Evolutionary conservation across 495 filamentous ascomycete genomes (phyloP).

Genomic region (Daldinia vernicosa): DNA sequence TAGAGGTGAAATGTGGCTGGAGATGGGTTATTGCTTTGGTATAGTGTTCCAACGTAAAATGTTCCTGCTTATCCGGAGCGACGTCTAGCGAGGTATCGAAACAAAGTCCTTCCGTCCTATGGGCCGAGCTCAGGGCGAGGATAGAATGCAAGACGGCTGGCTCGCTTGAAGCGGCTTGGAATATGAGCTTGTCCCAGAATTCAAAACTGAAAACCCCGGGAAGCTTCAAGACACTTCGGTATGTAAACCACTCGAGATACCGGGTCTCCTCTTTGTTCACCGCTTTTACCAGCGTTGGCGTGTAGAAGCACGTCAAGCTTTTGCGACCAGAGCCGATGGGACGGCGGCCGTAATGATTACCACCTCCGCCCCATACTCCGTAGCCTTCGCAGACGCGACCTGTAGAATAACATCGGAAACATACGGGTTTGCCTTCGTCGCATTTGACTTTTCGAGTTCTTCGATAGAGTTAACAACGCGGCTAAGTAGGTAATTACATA

Average conservation of each 20-base stretch:
- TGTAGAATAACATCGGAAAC: slow-evolving; percentile 62
- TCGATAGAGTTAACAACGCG: slow-evolving; percentile 8
- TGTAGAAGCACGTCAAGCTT: slow-evolving; percentile 4
- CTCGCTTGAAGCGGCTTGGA: slow-evolving; percentile 57
- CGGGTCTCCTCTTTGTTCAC: slow-evolving; percentile 38
- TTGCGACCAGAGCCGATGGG: slow-evolving; percentile 1
- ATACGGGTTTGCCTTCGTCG: slow-evolving; percentile 64
- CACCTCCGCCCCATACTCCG: slow-evolving; percentile 61
- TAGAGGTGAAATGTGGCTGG: slow-evolving; percentile 40
- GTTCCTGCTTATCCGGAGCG: slow-evolving; percentile 43
- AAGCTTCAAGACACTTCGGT: slow-evolving; percentile 53
- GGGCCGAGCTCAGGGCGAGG: slow-evolving; percentile 57
- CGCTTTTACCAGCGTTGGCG: slow-evolving; percentile 22
- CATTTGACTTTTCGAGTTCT: slow-evolving; percentile 65
- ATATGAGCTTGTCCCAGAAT: slow-evolving; percentile 60
- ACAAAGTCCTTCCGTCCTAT: slow-evolving; percentile 45
- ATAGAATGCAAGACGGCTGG: slow-evolving; percentile 62
- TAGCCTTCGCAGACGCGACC: slow-evolving; percentile 68
- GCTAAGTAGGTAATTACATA: too few relatives aligned
- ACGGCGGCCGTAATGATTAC: slow-evolving; percentile 44
- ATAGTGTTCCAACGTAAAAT: slow-evolving; percentile 56
- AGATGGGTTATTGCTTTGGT: slow-evolving; percentile 56
- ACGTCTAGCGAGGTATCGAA: not conserved
- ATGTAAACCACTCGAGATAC: slow-evolving; percentile 56
- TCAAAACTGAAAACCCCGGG: slow-evolving; percentile 54